A percentile compares a stretch with the other conserved stretches of the same genome.
Evolutionary conservation across 495 filamentous ascomycete genomes (phyloP).

Genomic region (Hypoxylon subgilvum): DNA sequence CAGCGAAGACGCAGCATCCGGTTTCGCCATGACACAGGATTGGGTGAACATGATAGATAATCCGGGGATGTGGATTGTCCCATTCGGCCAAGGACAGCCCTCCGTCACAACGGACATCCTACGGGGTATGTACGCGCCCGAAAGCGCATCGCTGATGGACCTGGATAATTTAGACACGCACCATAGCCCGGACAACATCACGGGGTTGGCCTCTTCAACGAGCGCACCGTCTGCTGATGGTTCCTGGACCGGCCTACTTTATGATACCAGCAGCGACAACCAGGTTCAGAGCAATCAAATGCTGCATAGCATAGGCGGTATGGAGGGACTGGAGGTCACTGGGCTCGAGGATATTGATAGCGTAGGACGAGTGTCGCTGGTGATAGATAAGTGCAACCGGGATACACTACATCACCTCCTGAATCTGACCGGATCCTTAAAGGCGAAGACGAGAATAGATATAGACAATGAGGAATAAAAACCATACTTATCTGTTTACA

Average conservation of each 20-base stretch:
- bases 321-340: not conserved
- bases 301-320: not conserved
- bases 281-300: not conserved
- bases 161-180: not conserved
- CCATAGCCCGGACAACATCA: not conserved
- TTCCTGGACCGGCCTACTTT: not conserved
- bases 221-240: not conserved
- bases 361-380: slow-evolving; percentile 12
- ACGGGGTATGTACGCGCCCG: not conserved
- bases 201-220: not conserved
- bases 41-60: not conserved
- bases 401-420: slow-evolving; percentile 14
- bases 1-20: not conserved
- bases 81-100: not conserved
- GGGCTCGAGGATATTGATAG: not conserved
- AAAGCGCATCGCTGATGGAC: not conserved
- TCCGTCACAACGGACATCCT: not conserved
- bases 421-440: slow-evolving; percentile 4
- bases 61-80: not conserved
- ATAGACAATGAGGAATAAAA: slow-evolving; percentile 5
- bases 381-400: slow-evolving; percentile 15
- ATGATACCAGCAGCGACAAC: not conserved
- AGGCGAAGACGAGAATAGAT: slow-evolving; percentile 14
- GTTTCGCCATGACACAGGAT: not conserved
- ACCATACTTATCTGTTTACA: not conserved